Evolutionary conservation across 768 basidiomycete species (phyloP), one percentile per base, ranked within the genome.

Genomic region (Sistotremastrum suecicum): DNA sequence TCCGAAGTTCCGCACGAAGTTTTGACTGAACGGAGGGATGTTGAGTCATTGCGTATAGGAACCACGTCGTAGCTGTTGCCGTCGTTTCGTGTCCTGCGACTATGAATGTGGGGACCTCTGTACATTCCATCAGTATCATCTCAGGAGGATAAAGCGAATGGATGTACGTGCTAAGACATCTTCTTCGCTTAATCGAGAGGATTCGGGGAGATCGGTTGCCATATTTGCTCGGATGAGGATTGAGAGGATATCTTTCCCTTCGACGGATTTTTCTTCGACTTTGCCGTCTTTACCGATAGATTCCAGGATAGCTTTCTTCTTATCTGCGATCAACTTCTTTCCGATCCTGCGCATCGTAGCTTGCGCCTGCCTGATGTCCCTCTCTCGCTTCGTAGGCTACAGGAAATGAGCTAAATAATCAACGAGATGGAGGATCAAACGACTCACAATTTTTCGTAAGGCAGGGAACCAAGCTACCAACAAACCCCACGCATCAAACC

Each of bases 321-420:
- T 71, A 53, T 78, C 66, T 43, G 67, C 59, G 49, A 78, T 71
- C 37, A 81, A 63, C 40, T 66, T 61, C 29, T 66, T 58, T 4
- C 78, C 78, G 39, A 82, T 76, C 20, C 67, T 62, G 39, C 63
- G 63, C 62, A 78, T 70, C 7, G 71, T 73, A 6, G 48, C 64
- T 34, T 64, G 63, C 6, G 72, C 72, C 37, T 65, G 57, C 2
- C 55, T 51, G 66, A 72, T 69, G 45, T 51, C 49, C 39, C 51
- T 7, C 43, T 50, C 33, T 42, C 47, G 43, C 46, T 56, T 45
- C 4, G 47, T 54, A 39, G 12, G 50, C 36, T 11, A 7, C 12
- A 37, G 37, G 37, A 12, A 42, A 5, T 33, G 29, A 9, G 10
- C 34, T n/a, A 41, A 9, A 11, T 33, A 42, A 7, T 7, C 20